phyloP scores from a whole-genome alignment of 2,329 filamentous ascomycete genomes.

The Calonectria honghensis region DNA sequence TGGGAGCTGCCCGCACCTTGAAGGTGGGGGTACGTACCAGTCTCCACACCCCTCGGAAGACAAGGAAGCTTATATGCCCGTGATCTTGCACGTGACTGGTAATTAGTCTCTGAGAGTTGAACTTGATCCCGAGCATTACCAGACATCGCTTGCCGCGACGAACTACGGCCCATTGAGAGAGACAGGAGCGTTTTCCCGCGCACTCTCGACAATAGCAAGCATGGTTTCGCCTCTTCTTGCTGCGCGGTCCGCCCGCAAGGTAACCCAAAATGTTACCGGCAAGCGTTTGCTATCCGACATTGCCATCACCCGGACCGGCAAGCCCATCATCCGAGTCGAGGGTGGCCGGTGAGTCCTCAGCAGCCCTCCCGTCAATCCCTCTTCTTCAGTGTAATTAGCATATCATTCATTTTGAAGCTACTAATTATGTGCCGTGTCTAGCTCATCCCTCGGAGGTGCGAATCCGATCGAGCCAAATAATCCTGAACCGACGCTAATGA shows the following conservation, averaged over 20 bases:
- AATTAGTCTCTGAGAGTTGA: conserved; percentile 53
- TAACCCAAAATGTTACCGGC: conserved; percentile 68
- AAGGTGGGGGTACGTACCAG: conserved; percentile 6
- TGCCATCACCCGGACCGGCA: conserved; percentile 94
- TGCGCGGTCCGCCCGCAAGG: conserved; percentile 71
- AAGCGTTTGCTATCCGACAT: conserved; percentile 84
- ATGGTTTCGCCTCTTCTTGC: conserved; percentile 76
- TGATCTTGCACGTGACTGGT: conserved; percentile 55
- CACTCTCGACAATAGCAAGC: conserved; percentile 59
- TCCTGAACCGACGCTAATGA: conserved; percentile 52
- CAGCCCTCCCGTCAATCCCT: not conserved
- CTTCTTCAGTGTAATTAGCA: not conserved
- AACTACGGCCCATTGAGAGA: conserved; percentile 58
- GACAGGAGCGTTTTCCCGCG: conserved; percentile 56
- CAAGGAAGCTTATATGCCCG: conserved; percentile 43
- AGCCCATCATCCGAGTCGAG: conserved; percentile 91
- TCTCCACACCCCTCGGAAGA: not conserved
- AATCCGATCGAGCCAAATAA: conserved; percentile 41
- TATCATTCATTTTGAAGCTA: conserved; percentile 50
- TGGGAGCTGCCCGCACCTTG: conserved; percentile 38
- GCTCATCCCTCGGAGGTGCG: conserved; percentile 90
- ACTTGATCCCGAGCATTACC: conserved; percentile 50
- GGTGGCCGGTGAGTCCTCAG: conserved; percentile 85
- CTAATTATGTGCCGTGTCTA: conserved; percentile 66
- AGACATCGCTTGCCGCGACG: conserved; percentile 50